These are phyloP conservation scores for Megacollybia marginata DNA, from an alignment of 768 basidiomycete species.

Conservation along the genomic window DNA sequence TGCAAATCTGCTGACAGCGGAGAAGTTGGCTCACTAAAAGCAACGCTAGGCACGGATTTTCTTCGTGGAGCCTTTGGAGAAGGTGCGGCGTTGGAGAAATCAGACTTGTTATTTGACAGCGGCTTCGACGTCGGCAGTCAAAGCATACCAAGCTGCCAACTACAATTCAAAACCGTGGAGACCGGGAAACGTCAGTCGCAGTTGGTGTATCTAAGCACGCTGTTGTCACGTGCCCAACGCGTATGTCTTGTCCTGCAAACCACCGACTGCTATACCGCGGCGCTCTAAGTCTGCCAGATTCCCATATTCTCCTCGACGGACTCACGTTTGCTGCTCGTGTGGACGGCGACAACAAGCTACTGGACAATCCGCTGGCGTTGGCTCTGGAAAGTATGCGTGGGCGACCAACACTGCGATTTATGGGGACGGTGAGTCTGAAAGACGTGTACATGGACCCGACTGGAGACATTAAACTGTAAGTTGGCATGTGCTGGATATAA, in stretches of 20 bases:
- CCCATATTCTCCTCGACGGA: slow-evolving; percentile 64
- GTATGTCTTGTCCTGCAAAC: neutral
- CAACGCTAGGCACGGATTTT: too few relatives aligned
- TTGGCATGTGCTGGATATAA: slow-evolving; percentile 21
- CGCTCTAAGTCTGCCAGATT: slow-evolving; percentile 66
- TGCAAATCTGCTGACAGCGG: too few relatives aligned
- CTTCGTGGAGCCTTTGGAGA: too few relatives aligned
- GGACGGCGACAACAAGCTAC: slow-evolving; percentile 34
- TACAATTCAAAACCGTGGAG: too few relatives aligned
- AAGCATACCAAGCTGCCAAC: too few relatives aligned
- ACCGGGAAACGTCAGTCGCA: too few relatives aligned
- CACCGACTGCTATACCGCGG: slow-evolving; percentile 71
- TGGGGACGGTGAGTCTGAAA: slow-evolving; percentile 43
- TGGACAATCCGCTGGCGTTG: slow-evolving; percentile 63
- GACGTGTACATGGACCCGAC: slow-evolving; percentile 56
- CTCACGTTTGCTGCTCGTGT: slow-evolving; percentile 56
- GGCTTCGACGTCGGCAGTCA: too few relatives aligned
- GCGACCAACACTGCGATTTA: slow-evolving; percentile 51
- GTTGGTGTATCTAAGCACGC: neutral
- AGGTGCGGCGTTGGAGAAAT: too few relatives aligned
- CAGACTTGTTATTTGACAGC: too few relatives aligned
- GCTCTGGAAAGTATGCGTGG: slow-evolving; percentile 79
- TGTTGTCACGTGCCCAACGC: neutral
- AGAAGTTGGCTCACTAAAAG: too few relatives aligned
- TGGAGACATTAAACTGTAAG: slow-evolving; percentile 42